Conservation (phyloP, 129 eudicot species). For the Flaveria ramosissima region DNA sequence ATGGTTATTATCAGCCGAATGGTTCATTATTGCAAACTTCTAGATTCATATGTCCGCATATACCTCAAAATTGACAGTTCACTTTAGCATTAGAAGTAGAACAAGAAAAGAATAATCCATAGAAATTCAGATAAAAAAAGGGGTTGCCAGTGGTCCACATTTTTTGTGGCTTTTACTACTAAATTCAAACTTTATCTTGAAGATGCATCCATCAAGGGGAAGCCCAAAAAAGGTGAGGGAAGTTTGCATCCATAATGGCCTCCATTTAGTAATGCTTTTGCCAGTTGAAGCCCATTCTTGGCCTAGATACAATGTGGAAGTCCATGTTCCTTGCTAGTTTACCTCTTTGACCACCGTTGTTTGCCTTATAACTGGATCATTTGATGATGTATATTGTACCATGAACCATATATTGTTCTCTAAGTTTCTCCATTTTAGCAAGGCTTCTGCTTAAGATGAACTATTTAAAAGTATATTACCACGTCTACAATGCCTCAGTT, state of each 20-base stretch:
- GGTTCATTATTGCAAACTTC: background rate
- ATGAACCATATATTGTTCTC: background rate
- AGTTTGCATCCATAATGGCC: slow-evolving; percentile 3
- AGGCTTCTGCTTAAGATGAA: background rate
- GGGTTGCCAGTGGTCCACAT: slow-evolving; percentile 29
- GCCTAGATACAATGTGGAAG: background rate
- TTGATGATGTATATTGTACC: background rate
- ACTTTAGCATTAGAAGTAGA: slow-evolving; percentile 1
- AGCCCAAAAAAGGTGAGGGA: background rate
- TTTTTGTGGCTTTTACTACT: slow-evolving; percentile 13
- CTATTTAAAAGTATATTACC: background rate
- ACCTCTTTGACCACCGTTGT: background rate
- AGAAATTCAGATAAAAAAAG: background rate
- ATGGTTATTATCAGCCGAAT: background rate
- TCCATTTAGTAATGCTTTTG: slow-evolving; percentile 9
- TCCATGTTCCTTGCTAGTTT: background rate
- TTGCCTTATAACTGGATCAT: slow-evolving; percentile 5
- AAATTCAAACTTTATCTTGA: slow-evolving; percentile 8
- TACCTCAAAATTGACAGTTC: slow-evolving; percentile 24
- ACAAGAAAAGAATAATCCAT: slow-evolving; percentile 23
- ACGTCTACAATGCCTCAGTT: slow-evolving; percentile 1
- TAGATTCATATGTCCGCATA: slow-evolving; percentile 9
- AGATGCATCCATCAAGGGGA: slow-evolving; percentile 18
- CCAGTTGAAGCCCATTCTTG: slow-evolving; percentile 16
- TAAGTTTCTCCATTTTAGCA: background rate